These are phyloP conservation scores for Dioszegia aurantiaca DNA, from an alignment of 768 basidiomycete genomes.

Conservation along the genomic window DNA sequence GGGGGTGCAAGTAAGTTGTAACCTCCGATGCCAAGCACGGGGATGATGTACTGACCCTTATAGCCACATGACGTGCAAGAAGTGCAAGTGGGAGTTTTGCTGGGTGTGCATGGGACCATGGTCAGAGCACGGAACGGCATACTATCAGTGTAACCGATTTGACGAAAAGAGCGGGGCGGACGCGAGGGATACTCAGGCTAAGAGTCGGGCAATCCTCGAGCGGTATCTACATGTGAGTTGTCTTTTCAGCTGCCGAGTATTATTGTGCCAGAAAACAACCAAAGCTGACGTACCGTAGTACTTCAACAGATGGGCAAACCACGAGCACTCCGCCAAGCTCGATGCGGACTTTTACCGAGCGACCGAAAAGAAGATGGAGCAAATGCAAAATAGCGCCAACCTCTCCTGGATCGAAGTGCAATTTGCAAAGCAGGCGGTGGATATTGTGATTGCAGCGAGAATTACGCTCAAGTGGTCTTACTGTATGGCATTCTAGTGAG, in stretches of 20 bases:
- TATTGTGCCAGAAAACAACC: background rate
- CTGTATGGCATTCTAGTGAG: constrained; percentile 90
- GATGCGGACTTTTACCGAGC: constrained; percentile 86
- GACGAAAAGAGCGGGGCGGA: constrained; percentile 84
- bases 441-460: constrained; percentile 81
- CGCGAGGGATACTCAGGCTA: constrained; percentile 86
- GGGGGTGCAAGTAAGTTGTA: constrained; percentile 91
- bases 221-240: constrained; percentile 86
- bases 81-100: constrained; percentile 91
- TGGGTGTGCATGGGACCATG: constrained; percentile 99
- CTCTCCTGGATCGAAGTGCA: constrained; percentile 98
- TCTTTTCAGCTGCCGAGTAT: background rate
- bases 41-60: background rate
- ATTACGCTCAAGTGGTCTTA: constrained; percentile 99
- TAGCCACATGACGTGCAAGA: constrained; percentile 99
- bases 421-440: constrained; percentile 98
- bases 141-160: constrained; percentile 97
- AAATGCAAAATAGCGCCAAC: constrained; percentile 89
- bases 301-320: constrained; percentile 99
- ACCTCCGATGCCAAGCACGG: no score
- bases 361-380: constrained; percentile 99
- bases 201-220: constrained; percentile 83
- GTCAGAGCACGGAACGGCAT: constrained; percentile 93
- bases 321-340: constrained; percentile 97
- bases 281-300: constrained; percentile 62